Evolutionary conservation across 768 basidiomycete genomes (phyloP), one percentile per base, ranked within the genome.

Genomic region (Boletellus ananas): DNA sequence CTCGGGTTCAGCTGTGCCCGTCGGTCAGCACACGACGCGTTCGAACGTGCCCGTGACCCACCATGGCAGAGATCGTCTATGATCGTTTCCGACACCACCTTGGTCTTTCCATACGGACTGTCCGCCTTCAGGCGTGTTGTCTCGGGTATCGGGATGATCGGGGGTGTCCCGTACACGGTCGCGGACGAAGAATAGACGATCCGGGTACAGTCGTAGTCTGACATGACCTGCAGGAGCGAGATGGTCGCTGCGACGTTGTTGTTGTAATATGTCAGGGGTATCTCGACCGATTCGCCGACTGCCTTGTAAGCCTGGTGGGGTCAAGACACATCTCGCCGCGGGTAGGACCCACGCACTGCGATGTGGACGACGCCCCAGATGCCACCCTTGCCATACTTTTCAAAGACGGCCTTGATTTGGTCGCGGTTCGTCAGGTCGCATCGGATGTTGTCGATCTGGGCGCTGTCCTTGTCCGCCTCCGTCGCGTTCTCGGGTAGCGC

Each of bases 131-230:
- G 71, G 16, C 87, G 83, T 4, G 91, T 94, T 3, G 85, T 79
- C 70, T 99, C 96, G 14, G 94, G 91, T 58, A 98, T 98, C 45
- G 96, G 96, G 39, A 98, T 89, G 44, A 73, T 74, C 18, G 90
- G 86, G 10, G 96, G 96, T 4, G 84, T 94, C 47, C 96, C 96
- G 64, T 99, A 99, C 21, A 99, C 96, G 16, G 96, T 98, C 6
- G 96, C 96, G 20, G 93, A 95, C 11, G 94, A 97, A 1, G 96
- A 98, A 74, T 97, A 99, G 45, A 99, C 95, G 50, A 99, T 74
- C 52, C 91, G 81, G 46, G 79, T 78, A 73, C 90, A 91, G 55
- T 85, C 84, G 69, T 83, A 91, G 46, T 87, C 87, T 36, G 75
- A 72, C 94, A 95, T 95, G 57, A 81, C 75, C 74, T 94, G 86